Conservation (phyloP, 2,329 filamentous ascomycete genomes). For the Aspergillus pseudotamarii region DNA sequence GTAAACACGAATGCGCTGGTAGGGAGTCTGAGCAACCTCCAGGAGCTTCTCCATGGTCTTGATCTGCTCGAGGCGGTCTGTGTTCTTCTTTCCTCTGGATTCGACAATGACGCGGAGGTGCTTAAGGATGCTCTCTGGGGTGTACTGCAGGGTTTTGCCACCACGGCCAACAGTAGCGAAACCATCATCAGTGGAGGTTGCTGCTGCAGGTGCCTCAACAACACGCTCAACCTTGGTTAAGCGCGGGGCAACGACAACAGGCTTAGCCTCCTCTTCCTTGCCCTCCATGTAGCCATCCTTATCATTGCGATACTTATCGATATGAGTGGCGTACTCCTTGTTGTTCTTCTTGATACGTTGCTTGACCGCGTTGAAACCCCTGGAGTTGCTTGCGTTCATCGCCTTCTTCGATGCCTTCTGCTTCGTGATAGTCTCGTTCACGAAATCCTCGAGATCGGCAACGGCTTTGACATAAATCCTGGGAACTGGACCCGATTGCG, state of each 20-base stretch:
- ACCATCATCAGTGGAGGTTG: constrained; percentile 68
- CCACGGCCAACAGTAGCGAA: constrained; percentile 88
- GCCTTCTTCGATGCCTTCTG: constrained; percentile 96
- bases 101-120: constrained; percentile 91
- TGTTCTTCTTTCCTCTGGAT: constrained; percentile 98
- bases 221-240: constrained; percentile 49
- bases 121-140: constrained; percentile 97
- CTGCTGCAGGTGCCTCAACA: constrained; percentile 51
- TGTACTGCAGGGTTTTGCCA: constrained; percentile 87
- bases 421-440: constrained; percentile 92
- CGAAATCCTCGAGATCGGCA: constrained; percentile 88
- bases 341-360: constrained; percentile 99
- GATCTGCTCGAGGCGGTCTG: constrained; percentile 92
- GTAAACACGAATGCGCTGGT: constrained; percentile 91
- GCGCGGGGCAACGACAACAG: constrained; percentile 53
- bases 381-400: constrained; percentile 95
- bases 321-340: constrained; percentile 86
- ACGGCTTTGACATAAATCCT: constrained; percentile 93
- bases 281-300: constrained; percentile 88
- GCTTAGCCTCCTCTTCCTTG: constrained; percentile 69
- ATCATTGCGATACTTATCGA: constrained; percentile 83
- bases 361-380: constrained; percentile 94
- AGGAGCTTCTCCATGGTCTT: constrained; percentile 94
- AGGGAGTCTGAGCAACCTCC: constrained; percentile 86
- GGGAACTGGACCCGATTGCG: constrained; percentile 75